phyloP scores from a whole-genome alignment of 805 yeast species.

The Metschnikowia peoriensis region DNA sequence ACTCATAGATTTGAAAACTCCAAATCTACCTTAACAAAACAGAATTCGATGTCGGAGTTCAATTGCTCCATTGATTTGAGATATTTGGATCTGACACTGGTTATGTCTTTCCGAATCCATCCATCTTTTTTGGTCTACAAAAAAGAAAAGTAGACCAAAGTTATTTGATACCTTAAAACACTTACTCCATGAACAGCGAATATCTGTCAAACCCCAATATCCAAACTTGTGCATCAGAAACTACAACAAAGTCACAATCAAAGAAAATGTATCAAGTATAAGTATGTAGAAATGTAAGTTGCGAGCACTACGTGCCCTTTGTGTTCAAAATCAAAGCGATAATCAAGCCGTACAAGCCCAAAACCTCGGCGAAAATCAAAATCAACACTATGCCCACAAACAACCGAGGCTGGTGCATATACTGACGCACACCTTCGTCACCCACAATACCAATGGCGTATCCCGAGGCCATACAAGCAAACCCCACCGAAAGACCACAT shows the following conservation, averaged over 20 bases:
- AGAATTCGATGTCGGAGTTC: no score
- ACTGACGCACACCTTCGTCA: constrained; percentile 87
- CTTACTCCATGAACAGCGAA: no score
- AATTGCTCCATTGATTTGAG: no score
- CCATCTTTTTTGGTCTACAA: no score
- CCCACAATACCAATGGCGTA: constrained; percentile 95
- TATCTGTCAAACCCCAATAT: not conserved
- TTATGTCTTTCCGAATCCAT: no score
- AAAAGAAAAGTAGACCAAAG: no score
- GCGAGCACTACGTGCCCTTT: constrained; percentile 47
- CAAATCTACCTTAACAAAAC: no score
- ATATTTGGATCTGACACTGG: no score
- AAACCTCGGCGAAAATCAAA: constrained; percentile 86
- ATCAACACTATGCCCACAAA: constrained; percentile 89
- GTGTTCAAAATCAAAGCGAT: constrained; percentile 91
- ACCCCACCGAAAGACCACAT: constrained; percentile 94
- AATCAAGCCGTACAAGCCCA: constrained; percentile 92
- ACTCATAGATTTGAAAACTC: no score
- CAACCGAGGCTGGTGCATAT: constrained; percentile 82
- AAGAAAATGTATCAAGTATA: not conserved
- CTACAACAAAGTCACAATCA: constrained; percentile 7
- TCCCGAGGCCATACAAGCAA: constrained; percentile 94
- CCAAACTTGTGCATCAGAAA: not conserved
- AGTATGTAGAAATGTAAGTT: constrained; percentile 3
- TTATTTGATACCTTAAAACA: no score